Base-by-base conservation (phyloP, 139 green algal species). In the Chlamydomonas applanata region DNA sequence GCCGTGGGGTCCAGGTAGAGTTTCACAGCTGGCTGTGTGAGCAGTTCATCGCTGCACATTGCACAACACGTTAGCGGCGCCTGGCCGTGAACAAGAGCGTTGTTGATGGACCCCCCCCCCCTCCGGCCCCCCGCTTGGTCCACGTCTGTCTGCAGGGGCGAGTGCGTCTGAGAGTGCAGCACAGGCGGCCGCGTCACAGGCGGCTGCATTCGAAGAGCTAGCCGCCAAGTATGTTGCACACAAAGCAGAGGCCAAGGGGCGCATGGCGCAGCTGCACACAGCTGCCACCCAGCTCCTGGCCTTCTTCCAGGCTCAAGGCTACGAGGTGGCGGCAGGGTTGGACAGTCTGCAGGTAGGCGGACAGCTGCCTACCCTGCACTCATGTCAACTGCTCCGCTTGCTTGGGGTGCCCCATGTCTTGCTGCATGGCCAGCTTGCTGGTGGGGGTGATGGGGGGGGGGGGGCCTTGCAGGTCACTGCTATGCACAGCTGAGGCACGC, bases 251-350 rank as follows among this genome's bases (percentile, higher is more conserved):
- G 59, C 59, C 24, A 66, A 25, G 3, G 3, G 3, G 25, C 29
- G 25, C 4, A 35, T 30, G 11, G 30, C n/a, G 11, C n/a, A 29
- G 3, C 3, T 66, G 59, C 24, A 34, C 30, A 25, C 59, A 22
- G 59, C n/a, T 35, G 24, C 30, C 3, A 22, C 29, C 22, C 59
- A 66, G 25, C 25, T 66, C 11, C n/a, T 66, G 59, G 59, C 59
- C 3, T 2, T 9, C 9, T 30, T 66, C n/a, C 29, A 66, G 59
- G n/a, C 29, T 4, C 59, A 66, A 35, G 59, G 59, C 24, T 66
- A 66, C n/a, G 59, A 66, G 25, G 59, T 66, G 29, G 59, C 59
- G 4, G 59, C 59, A 4, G 59, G 59, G n/a, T 35, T 66, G 24
- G 59, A 66, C n/a, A n/a, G 24, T 25, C 11, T 66, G 25, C 59